phyloP scores from a whole-genome alignment of 805 yeast species.

The Kazachstania bromeliacearum region DNA sequence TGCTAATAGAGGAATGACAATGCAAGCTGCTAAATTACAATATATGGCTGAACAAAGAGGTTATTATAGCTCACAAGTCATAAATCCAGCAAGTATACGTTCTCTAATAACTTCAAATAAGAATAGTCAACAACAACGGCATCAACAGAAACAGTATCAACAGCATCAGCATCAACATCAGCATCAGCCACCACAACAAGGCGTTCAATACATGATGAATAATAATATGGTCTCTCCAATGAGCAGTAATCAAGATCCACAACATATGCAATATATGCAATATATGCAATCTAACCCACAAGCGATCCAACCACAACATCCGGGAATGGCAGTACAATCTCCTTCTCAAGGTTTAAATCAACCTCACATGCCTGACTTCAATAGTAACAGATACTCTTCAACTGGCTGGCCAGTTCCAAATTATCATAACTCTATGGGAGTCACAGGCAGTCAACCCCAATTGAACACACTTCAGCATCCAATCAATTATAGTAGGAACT shows the following conservation, averaged over 20 bases:
- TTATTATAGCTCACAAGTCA: constrained; percentile 14
- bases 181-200: no score
- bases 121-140: no score
- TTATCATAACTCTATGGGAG: not conserved
- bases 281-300: constrained; percentile 1
- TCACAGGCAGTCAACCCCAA: no score
- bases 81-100: not conserved
- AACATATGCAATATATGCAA: not conserved
- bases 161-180: no score
- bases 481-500: no score
- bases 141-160: no score
- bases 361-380: no score
- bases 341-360: not conserved
- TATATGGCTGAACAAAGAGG: constrained; percentile 33
- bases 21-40: constrained; percentile 37
- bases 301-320: constrained; percentile 2
- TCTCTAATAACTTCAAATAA: not conserved
- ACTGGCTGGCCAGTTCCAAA: not conserved
- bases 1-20: constrained; percentile 35
- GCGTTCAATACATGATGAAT: no score
- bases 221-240: no score
- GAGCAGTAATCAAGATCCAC: no score
- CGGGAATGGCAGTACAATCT: not conserved
- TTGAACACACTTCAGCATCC: no score
- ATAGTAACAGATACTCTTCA: not conserved